Conservation (phyloP, 768 basidiomycete genomes). For the Boletus vermiculosoides region DNA sequence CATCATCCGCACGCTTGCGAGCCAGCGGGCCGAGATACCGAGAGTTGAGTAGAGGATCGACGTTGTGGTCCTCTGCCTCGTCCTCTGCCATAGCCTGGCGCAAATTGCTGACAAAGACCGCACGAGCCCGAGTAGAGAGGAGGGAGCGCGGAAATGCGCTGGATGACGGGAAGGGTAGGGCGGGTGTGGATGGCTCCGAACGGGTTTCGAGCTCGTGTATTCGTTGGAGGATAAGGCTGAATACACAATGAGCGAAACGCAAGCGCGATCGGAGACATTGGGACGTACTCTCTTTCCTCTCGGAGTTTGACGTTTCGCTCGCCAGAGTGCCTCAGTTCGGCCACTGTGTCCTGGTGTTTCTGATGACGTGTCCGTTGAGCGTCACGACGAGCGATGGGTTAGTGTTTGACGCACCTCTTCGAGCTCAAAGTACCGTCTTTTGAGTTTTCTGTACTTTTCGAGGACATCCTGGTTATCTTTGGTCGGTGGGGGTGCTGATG, state of each 20-base stretch:
- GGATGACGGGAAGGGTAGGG: constrained; percentile 39
- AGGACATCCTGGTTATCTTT: constrained; percentile 46
- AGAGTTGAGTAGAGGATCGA: constrained; percentile 46
- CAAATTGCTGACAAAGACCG: constrained; percentile 46
- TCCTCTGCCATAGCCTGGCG: constrained; percentile 48
- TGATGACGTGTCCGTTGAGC: constrained; percentile 24
- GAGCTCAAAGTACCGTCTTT: constrained; percentile 63
- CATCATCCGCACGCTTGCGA: constrained; percentile 45
- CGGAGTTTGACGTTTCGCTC: constrained; percentile 62
- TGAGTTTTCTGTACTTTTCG: constrained; percentile 67
- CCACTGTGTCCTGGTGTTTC: constrained; percentile 59
- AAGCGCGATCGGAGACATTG: neutral
- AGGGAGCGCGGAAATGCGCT: constrained; percentile 51
- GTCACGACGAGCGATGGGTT: neutral
- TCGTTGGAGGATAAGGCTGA: constrained; percentile 55
- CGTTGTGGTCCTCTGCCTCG: constrained; percentile 41
- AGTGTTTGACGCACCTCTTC: constrained; percentile 55
- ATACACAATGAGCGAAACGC: constrained; percentile 1
- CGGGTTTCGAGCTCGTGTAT: constrained; percentile 59
- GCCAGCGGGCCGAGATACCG: constrained; percentile 46
- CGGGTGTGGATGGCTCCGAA: constrained; percentile 31
- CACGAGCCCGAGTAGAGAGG: constrained; percentile 41
- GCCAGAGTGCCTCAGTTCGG: constrained; percentile 57
- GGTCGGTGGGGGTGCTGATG: constrained; percentile 24
- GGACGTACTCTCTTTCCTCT: constrained; percentile 60